Percentiles rank a stretch among this genome's conserved stretches.
These are phyloP conservation scores for Aspergillus sergii DNA, from an alignment of 2,329 filamentous ascomycete species.

Conservation along the genomic window DNA sequence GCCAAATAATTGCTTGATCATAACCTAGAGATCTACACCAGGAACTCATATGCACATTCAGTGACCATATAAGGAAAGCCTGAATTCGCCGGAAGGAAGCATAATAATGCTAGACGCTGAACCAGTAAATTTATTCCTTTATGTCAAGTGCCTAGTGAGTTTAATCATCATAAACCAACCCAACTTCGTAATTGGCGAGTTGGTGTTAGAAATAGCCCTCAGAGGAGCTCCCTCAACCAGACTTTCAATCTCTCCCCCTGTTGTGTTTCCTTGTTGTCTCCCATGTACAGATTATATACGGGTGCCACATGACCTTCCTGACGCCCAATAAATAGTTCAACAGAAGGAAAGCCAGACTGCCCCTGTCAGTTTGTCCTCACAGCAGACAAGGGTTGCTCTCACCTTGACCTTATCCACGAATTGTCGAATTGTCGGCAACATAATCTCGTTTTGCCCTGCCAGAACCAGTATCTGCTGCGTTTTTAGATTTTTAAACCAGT, in stretches of 20 bases:
- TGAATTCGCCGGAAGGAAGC: too few relatives aligned
- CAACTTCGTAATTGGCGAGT: too few relatives aligned
- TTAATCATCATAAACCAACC: neutral
- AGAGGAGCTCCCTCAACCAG: neutral
- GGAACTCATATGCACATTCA: too few relatives aligned
- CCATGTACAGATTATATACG: constrained; percentile 1
- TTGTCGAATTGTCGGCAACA: neutral
- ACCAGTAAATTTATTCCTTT: neutral
- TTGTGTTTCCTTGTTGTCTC: neutral
- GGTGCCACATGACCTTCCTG: neutral
- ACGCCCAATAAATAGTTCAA: neutral
- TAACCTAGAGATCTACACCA: too few relatives aligned
- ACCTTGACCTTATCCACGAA: neutral
- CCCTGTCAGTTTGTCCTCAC: neutral
- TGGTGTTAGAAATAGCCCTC: neutral
- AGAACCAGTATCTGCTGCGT: neutral
- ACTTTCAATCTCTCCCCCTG: neutral
- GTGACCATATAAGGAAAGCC: too few relatives aligned
- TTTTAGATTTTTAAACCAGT: neutral
- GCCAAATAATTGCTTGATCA: too few relatives aligned
- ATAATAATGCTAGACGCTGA: too few relatives aligned
- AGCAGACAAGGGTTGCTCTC: neutral
- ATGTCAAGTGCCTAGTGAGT: neutral
- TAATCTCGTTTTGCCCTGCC: constrained; percentile 1
- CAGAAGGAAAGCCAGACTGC: neutral